Base-by-base conservation (phyloP, 2,329 filamentous ascomycete genomes). In the Ascochyta koolunga region DNA sequence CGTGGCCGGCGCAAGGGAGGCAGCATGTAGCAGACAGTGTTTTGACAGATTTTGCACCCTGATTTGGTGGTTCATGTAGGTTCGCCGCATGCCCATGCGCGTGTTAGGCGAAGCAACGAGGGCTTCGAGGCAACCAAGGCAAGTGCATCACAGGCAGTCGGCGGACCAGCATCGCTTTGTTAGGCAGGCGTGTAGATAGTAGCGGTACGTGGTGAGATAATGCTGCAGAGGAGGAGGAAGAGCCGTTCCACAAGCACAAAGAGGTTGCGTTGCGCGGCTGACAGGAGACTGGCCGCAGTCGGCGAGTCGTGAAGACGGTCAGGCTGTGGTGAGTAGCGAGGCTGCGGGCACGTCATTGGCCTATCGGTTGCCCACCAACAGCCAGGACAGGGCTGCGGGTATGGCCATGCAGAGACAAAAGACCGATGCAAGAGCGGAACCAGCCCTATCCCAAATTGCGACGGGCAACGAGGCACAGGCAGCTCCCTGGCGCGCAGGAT, bases 391-490 rank as follows among this genome's bases (percentile, higher is more conserved):
- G 59, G 54, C 47, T 53, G 39, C 31, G 48, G 50, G 37, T 48
- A 50, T 43, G 40, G 47, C 53, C 54, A 56, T 53, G 42, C 50
- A 54, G 43, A 61, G 62, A 50, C 57, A 62, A 61, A 56, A 51
- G 64, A 52, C 64, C 58, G 67, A 65, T 64, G 67, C 65, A 64
- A 53, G 59, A 62, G 66, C 60, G 61, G 64, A 21, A 65, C 61
- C 68, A 72, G 70, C 66, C 68, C 69, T 71, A 70, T 66, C 59
- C 61, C 60, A 54, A 56, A 66, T 58, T 60, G 58, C 59, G 60
- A 61, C 60, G 59, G 57, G 60, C 46, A 33, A 44, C 40, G 31
- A 25, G 33, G 38, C 16, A 55, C 59, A 56, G 50, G 59, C 59
- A 56, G 36, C 27, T 41, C 50, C 58, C 54, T 59, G 65, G 21